Base-by-base conservation (phyloP, 192 early-diverging fungal species). In the Backusella psychrophila region DNA sequence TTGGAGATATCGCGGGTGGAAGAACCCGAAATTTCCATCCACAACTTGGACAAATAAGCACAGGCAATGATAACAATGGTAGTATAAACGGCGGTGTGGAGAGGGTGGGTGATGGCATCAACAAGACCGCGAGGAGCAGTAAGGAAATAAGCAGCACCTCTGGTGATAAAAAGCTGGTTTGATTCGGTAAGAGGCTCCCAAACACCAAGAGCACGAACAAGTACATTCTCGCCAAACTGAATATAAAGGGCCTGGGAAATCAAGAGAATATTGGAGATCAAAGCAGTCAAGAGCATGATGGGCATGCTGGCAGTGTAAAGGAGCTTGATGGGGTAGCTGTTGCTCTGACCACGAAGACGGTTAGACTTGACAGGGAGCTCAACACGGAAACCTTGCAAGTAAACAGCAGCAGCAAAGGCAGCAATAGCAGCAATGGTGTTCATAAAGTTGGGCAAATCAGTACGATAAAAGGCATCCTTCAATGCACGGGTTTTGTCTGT, bases 281-380 rank as follows among this genome's bases (percentile, higher is more conserved):
- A 88, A 52, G 98, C 95, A 34, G 96, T 97, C 85, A 98, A 96
- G 74, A 98, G 92, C 98, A 99, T 99, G 81, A 99, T 97, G 68
- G 98, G 95, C 98, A 99, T 99, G 89, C 97, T 98, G 76, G 97
- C 97, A 38, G 98, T 99, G 89, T 99, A 99, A 88, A 99, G 99
- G 67, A 99, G 89, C 91, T 99, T 99, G 92, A 99, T 90, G 69
- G 98, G 98, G 88, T 97, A 99, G 75, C 94, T 90, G 21, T 96
- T 96, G 75, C 94, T 93, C 86, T 99, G 98, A 68, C 98, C 98
- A 86, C 97, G 96, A 85, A 94, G 91, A 56, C 92, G 86, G 72
- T 93, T 94, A 26, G 97, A 98, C 86, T 97, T 98, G 81, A 99
- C 93, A 39, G 97, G 97, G 76, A 99, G 95, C 89, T 99, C 98